Base-by-base conservation (phyloP, 2,329 filamentous ascomycete genomes). In the Colletotrichum sidae region DNA sequence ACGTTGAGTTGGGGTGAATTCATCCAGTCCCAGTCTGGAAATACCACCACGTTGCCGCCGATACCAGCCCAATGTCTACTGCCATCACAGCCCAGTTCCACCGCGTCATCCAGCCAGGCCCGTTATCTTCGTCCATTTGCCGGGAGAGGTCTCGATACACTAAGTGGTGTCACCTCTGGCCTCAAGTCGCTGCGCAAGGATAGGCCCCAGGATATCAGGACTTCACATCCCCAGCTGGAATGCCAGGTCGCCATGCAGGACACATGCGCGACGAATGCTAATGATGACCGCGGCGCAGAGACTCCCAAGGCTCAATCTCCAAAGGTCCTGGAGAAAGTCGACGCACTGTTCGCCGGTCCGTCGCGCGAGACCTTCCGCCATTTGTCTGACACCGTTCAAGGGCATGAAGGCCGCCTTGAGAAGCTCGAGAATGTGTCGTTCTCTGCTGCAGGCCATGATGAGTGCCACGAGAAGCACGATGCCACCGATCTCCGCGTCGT, bases 401-500 rank as follows among this genome's bases (percentile, higher is more conserved):
- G 84, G 15, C 86, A 93, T 65, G 87, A 88, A 42, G 82, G 86
- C 56, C 88, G 92, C 2, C 75, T 95, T 11, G 89, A 92, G 53
- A 80, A 82, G 60, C 81, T 94, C 6, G 92, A 95, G 76, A 92
- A 85, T 55, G 81, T 86, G 2, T 93, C 90, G 0, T 92, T 93
- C 71, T 87, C 88, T 33, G 83, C 86, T 47, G 82, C 84, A 15
- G 84, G 85, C n/a, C 85, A 91, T 52, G 91, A 93, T 25, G 89
- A 92, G 42, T 86, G 92, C 53, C 81, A 88, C 15, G 90, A 92
- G 17, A 88, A 85, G 58, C 84, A 92, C 70, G 91, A 93, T 39
- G 78, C 87, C 52, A 75, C 87, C 49, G 92, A 94, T 69, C 82
- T 88, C 8, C 86, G 91, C 25, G 80, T 94, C 8, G 84, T 88